phyloP scores from a whole-genome alignment of 768 basidiomycete genomes.

The Rhodotorula sphaerocarpa region DNA sequence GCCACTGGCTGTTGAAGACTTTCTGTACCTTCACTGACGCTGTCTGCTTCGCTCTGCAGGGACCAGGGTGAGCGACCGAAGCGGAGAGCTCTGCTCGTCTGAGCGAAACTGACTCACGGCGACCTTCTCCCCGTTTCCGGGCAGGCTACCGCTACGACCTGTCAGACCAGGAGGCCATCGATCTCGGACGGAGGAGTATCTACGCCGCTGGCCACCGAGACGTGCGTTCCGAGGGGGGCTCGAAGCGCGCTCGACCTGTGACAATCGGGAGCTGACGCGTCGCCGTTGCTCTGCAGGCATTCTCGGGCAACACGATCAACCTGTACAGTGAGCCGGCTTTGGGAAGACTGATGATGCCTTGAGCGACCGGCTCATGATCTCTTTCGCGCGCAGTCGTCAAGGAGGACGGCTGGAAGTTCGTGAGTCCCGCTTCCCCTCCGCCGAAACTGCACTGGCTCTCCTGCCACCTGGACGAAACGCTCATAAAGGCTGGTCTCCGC shows the following conservation, averaged over 20 bases:
- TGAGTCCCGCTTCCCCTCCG: conserved; percentile 52
- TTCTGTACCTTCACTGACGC: conserved; percentile 46
- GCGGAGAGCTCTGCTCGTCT: conserved; percentile 72
- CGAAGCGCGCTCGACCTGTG: too few relatives aligned
- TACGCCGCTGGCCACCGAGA: conserved; percentile 95
- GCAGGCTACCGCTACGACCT: neutral
- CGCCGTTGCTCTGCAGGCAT: conserved; percentile 23
- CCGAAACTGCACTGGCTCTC: neutral
- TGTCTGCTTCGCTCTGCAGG: conserved; percentile 49
- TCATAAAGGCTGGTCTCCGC: too few relatives aligned
- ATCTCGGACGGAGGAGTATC: conserved; percentile 84
- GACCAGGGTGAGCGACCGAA: conserved; percentile 95
- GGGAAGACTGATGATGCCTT: too few relatives aligned
- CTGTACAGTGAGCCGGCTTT: conserved; percentile 7
- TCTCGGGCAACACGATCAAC: conserved; percentile 28
- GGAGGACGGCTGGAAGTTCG: conserved; percentile 90
- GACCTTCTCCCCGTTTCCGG: neutral
- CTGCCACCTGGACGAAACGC: neutral
- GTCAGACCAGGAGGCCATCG: conserved; percentile 85
- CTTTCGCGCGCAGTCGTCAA: conserved; percentile 44
- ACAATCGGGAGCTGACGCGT: conserved; percentile 27
- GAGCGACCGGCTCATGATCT: neutral
- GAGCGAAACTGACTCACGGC: too few relatives aligned
- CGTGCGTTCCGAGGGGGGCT: conserved; percentile 40
- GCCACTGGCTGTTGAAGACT: conserved; percentile 59